Evolutionary conservation across 495 filamentous ascomycete species (phyloP), one percentile per base, ranked within the genome.

Genomic region (Amorphotheca resinae): DNA sequence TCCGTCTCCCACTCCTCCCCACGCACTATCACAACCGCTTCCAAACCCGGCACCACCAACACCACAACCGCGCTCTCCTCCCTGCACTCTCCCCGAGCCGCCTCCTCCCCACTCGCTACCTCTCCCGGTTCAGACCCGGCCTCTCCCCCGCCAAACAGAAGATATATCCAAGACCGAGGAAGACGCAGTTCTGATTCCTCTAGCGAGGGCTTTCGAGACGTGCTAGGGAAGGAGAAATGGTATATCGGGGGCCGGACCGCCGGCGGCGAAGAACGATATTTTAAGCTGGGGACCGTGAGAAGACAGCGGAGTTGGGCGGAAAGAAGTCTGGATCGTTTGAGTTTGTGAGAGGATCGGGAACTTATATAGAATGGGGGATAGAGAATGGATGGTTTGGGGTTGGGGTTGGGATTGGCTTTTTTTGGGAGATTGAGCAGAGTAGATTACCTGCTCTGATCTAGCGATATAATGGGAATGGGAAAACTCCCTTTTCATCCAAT

Each of bases 231-330:
- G 0, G 87, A 93, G 64, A 83, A 80, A 54, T 86, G 85, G 79
- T 95, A 89, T 60, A 84, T 95, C 40, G 87, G 87, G 2, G 87
- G 87, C 1, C 64, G 81, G 50, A 93, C 84, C 23, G 79, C 84
- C n/a, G 69, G 64, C 1, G 87, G 87, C 3, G 87, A 94, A 55
- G 87, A 95, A 60, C 70, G 77, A 54, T 94, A 87, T 58, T 93
- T 93, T 52, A 79, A 84, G 50, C 56, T 77, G 1, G 72, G 73
- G 16, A 69, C 75, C 9, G 71, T 76, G 31, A 62, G 68, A 54
- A 55, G 73, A 41, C 63, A 73, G 30, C 60, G 65, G 41, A 77
- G 73, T 51, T 63, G 69, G 23, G 73, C 75, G 48, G 53, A 70
- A 38, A 47, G 74, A 33, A 76, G 73, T 40, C 47, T 76, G 44